A percentile compares a stretch with the other conserved stretches of the same genome.
These are phyloP conservation scores for Mycena rebaudengoi DNA, from an alignment of 768 basidiomycete genomes.

Conservation along the genomic window DNA sequence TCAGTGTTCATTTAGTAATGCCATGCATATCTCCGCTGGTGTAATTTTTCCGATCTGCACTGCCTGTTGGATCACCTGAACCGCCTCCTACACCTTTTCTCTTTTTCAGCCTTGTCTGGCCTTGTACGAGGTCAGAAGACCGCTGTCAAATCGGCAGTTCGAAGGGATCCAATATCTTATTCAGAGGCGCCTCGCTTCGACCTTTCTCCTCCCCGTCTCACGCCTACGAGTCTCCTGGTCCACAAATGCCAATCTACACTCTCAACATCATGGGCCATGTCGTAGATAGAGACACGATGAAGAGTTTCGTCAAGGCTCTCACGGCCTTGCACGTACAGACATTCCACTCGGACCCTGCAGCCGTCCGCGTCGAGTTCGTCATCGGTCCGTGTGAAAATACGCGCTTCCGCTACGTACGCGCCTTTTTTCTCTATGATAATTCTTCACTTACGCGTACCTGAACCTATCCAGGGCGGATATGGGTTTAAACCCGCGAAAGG, in stretches of 20 bases:
- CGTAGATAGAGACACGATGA: background rate
- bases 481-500: background rate
- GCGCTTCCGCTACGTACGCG: background rate
- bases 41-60: no score
- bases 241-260: slow-evolving; percentile 7
- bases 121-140: no score
- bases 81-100: no score
- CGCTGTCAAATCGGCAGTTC: no score
- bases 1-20: no score
- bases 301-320: slow-evolving; percentile 3
- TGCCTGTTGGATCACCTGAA: no score
- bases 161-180: no score
- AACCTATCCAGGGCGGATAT: background rate
- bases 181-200: background rate
- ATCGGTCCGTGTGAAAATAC: background rate
- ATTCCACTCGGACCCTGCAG: slow-evolving; percentile 9
- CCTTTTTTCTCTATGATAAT: background rate
- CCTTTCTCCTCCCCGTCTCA: background rate
- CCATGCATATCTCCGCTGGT: no score
- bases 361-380: slow-evolving; percentile 8
- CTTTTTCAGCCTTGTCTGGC: no score
- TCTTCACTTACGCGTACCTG: background rate
- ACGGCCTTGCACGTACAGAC: slow-evolving; percentile 5
- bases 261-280: background rate
- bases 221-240: background rate